Evolutionary conservation across 2,329 filamentous ascomycete genomes (phyloP).

Genomic region (Arthrobotrys musiformis): DNA sequence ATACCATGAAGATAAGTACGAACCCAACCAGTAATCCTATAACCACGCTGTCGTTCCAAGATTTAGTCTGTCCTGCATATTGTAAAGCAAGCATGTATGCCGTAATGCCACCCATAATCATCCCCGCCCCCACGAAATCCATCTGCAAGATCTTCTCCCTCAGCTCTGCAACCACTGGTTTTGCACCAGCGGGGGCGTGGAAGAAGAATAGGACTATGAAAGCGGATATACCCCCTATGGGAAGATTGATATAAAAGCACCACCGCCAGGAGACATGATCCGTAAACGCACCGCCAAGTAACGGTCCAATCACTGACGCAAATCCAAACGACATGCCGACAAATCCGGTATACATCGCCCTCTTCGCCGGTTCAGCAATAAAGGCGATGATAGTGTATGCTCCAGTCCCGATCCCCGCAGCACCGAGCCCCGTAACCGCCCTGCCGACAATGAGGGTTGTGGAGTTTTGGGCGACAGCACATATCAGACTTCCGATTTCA

Average conservation of each 20-base stretch:
- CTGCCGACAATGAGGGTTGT: constrained; percentile 67
- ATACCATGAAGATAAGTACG: constrained; percentile 61
- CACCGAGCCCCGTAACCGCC: constrained; percentile 68
- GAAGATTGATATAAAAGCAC: constrained; percentile 73
- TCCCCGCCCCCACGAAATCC: constrained; percentile 68
- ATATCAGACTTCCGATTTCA: constrained; percentile 67
- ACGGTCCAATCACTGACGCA: constrained; percentile 65
- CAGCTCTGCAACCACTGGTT: constrained; percentile 61
- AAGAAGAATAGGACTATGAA: constrained; percentile 67
- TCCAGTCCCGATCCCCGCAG: constrained; percentile 67
- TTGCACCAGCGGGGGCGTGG: constrained; percentile 60
- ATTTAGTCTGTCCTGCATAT: constrained; percentile 69
- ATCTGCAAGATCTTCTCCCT: constrained; percentile 66
- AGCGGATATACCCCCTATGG: constrained; percentile 68
- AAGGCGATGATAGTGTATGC: constrained; percentile 67
- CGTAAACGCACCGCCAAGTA: constrained; percentile 67
- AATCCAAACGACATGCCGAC: constrained; percentile 65
- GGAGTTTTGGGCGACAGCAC: constrained; percentile 66
- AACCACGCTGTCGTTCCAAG: constrained; percentile 64
- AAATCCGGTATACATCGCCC: constrained; percentile 61
- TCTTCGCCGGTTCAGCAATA: constrained; percentile 60
- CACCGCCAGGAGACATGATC: constrained; percentile 66
- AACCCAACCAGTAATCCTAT: constrained; percentile 67
- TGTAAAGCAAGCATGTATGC: constrained; percentile 72
- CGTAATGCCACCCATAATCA: constrained; percentile 69